Evolutionary conservation across 371 early-diverging fungal species (phyloP), one percentile per base, ranked within the genome.

Genomic region (Mortierella sp.): DNA sequence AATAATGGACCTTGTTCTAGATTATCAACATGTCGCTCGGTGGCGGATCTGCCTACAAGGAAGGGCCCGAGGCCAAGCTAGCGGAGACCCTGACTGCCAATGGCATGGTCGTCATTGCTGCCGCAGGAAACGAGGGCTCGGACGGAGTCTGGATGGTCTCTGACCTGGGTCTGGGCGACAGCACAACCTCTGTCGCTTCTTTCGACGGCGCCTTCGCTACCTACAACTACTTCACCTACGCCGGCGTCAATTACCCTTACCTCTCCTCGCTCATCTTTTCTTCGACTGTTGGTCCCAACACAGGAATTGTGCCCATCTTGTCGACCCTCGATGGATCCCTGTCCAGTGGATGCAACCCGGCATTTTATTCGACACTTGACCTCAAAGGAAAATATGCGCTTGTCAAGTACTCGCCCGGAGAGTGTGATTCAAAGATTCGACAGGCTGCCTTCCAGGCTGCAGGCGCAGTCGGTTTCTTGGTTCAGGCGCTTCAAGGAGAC

Each of bases 1-100:
- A 50, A 50, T 50, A 50, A 40, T 16, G 50, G 50, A 14, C 19
- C 2, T 34, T 34, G 5, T 37, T 28, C 50, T 83, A 83, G 84
- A 81, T 93, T 53, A 90, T 93, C 79, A 94, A 91, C 86, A 81
- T 95, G 88, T 93, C 93, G 51, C 76, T 95, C 59, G 96, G 96
- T 26, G 90, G 82, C 14, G 83, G 83, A 8, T 81, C 81, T 11
- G 81, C 91, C 46, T 88, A 87, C 64, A 93, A 88, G 87, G 64
- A 73, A 34, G 88, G 89, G 53, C 89, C 92, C 8, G 77, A 83
- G 51, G 86, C 91, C 8, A 83, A 82, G 3, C 90, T 89, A 0
- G 91, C 88, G 13, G 78, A 90, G 21, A 86, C 81, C 3, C 89
- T 94, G 13, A 82, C 88, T 14, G 74, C 55, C 46, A 70, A 75